Evolutionary conservation across 495 filamentous ascomycete species (phyloP).

Genomic region (Podospora anserina): DNA sequence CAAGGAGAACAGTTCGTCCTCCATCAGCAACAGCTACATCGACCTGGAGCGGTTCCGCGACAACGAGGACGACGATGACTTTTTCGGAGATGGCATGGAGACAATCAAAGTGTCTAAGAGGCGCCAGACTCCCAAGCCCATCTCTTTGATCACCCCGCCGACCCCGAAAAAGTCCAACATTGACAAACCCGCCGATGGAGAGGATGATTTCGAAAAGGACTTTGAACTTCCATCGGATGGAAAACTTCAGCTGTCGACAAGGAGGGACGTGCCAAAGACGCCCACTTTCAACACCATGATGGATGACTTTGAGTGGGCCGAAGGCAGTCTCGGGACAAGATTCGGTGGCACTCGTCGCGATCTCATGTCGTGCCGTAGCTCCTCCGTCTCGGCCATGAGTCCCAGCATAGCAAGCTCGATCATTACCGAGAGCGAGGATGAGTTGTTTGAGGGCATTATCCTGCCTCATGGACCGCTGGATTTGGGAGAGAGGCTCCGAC

Average conservation of each 20-base stretch:
- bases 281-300: conserved; percentile 50
- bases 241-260: conserved; percentile 57
- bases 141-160: conserved; percentile 56
- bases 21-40: conserved; percentile 35
- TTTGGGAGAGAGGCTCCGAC: conserved; percentile 70
- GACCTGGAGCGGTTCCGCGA: conserved; percentile 62
- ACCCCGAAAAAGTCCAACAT: conserved; percentile 43
- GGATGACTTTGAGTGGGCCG: conserved; percentile 90
- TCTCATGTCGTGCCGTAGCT: conserved; percentile 72
- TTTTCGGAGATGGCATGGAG: conserved; percentile 57
- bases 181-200: conserved; percentile 36
- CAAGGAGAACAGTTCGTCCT: conserved; percentile 31
- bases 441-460: conserved; percentile 78
- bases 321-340: conserved; percentile 84
- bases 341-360: conserved; percentile 81
- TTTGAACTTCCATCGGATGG: conserved; percentile 67
- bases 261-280: conserved; percentile 56
- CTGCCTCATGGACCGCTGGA: conserved; percentile 80
- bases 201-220: conserved; percentile 74
- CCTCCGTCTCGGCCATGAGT: conserved; percentile 81
- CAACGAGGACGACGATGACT: conserved; percentile 54
- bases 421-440: conserved; percentile 92
- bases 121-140: conserved; percentile 50
- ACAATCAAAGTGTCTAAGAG: conserved; percentile 68
- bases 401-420: conserved; percentile 87